These are phyloP conservation scores for Penicillium crystallinum DNA, from an alignment of 495 filamentous ascomycete genomes.

Conservation along the genomic window DNA sequence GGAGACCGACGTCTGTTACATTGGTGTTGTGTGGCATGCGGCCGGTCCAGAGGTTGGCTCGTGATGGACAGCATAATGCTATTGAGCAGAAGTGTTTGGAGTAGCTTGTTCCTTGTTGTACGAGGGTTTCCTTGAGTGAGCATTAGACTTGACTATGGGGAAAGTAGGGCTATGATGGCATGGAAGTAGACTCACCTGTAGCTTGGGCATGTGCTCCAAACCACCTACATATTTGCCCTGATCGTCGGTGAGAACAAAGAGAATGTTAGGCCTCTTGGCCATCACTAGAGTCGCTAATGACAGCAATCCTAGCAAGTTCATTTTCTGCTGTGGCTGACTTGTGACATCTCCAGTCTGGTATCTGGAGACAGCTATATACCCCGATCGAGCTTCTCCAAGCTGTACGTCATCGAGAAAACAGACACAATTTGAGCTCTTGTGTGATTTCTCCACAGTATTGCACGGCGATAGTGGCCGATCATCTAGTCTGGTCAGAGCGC, in stretches of 20 bases:
- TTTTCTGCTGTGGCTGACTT: neutral
- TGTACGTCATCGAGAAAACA: neutral
- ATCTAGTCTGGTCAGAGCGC: neutral
- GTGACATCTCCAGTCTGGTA: neutral
- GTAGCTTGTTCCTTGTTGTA: slow-evolving; percentile 23
- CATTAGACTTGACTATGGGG: neutral
- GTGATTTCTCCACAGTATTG: slow-evolving; percentile 21
- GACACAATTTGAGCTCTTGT: slow-evolving; percentile 5
- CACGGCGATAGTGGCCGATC: slow-evolving; percentile 11
- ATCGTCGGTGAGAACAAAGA: slow-evolving; percentile 61
- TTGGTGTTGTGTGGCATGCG: slow-evolving; percentile 38
- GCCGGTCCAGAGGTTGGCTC: slow-evolving; percentile 47
- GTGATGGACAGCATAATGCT: slow-evolving; percentile 51
- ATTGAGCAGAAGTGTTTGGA: slow-evolving; percentile 51
- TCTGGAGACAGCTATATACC: slow-evolving; percentile 2
- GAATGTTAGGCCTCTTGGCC: slow-evolving; percentile 45
- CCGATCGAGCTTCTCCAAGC: neutral
- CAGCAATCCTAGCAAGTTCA: slow-evolving; percentile 7
- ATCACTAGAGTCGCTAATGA: slow-evolving; percentile 9
- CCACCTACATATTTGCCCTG: slow-evolving; percentile 55
- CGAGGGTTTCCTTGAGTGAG: slow-evolving; percentile 26
- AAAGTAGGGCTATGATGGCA: neutral
- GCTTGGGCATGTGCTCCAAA: slow-evolving; percentile 50
- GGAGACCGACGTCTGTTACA: slow-evolving; percentile 57
- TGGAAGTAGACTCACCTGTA: slow-evolving; percentile 28